Base-by-base conservation (phyloP, 2,329 filamentous ascomycete species). In the Sarocladium strictum region DNA sequence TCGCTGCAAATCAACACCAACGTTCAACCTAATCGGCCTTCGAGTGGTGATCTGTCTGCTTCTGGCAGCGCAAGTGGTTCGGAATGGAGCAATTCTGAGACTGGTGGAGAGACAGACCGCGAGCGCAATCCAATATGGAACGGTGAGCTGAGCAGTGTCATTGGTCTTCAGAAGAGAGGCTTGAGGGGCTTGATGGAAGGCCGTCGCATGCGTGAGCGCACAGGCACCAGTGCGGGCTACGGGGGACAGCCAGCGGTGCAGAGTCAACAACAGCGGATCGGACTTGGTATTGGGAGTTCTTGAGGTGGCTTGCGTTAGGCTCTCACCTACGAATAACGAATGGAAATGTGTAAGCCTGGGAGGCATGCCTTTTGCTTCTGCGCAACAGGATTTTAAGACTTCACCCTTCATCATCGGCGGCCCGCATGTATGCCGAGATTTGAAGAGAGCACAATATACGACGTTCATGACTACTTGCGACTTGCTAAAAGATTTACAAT, bases 151-250 rank as follows among this genome's bases (percentile, higher is more conserved):
- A 92, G 89, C 72, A 90, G 90, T 50, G 93, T 97, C 2, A 96
- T 99, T 61, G 94, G 94, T 0, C 68, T 99, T 59, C 94, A 99
- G 75, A 99, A 99, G 75, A 80, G 94, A 54, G 94, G 94, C 0
- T 70, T 99, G 33, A 79, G 93, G 56, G 94, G 94, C 0, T 70
- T 99, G 61, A 97, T 99, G 94, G 94, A 97, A 69, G 93, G 93
- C 3, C 77, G 93, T 43, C 79, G 93, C 57, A 85, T 97, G 76
- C 78, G 92, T 43, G 90, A 96, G 68, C 77, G 90, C 59, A 78
- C 76, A 2, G 78, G 77, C 10, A 79, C 76, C 21, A 59, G 50
- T 10, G 40, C 43, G n/a, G 40, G 53, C 2, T 57, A 60, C 14
- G 66, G 63, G 50, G 63, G 64, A 7, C 64, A 63, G 38, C 66